These are phyloP conservation scores for Boletus rex-veris DNA, from an alignment of 768 basidiomycete genomes.

Conservation along the genomic window DNA sequence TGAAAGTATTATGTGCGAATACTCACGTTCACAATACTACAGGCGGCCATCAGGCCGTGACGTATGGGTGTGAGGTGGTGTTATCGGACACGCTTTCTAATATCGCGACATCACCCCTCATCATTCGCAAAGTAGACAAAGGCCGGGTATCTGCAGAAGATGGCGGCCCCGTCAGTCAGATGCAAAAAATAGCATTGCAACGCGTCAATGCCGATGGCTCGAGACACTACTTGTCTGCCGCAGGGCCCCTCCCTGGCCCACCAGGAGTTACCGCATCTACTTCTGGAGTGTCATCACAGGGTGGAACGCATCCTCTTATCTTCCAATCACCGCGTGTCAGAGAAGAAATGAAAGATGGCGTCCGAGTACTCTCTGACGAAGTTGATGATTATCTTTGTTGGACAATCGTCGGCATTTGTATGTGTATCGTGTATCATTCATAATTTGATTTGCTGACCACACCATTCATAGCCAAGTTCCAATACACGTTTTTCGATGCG, in stretches of 20 bases:
- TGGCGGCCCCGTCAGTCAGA: constrained; percentile 90
- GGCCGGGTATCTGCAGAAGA: constrained; percentile 83
- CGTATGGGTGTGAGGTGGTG: constrained; percentile 87
- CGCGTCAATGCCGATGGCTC: constrained; percentile 78
- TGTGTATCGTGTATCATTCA: constrained; percentile 30
- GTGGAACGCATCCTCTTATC: constrained; percentile 76
- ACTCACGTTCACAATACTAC: constrained; percentile 39
- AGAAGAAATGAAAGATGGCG: constrained; percentile 78
- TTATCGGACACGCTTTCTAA: constrained; percentile 83
- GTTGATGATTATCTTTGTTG: constrained; percentile 95
- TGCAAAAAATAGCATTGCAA: constrained; percentile 94
- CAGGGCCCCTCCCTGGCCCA: constrained; percentile 79
- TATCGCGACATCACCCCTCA: constrained; percentile 78
- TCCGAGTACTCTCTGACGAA: constrained; percentile 74
- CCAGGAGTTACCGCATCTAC: constrained; percentile 67
- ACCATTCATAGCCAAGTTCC: constrained; percentile 69
- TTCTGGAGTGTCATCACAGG: constrained; percentile 70
- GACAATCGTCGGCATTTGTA: constrained; percentile 95
- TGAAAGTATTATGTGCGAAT: constrained; percentile 33
- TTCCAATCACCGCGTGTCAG: constrained; percentile 78
- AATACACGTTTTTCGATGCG: constrained; percentile 92
- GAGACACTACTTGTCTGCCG: constrained; percentile 85
- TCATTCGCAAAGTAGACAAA: constrained; percentile 92
- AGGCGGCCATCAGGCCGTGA: constrained; percentile 79
- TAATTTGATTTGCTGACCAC: constrained; percentile 18